Base-by-base conservation (phyloP, 495 filamentous ascomycete genomes). In the Trichoderma asperelloides region DNA sequence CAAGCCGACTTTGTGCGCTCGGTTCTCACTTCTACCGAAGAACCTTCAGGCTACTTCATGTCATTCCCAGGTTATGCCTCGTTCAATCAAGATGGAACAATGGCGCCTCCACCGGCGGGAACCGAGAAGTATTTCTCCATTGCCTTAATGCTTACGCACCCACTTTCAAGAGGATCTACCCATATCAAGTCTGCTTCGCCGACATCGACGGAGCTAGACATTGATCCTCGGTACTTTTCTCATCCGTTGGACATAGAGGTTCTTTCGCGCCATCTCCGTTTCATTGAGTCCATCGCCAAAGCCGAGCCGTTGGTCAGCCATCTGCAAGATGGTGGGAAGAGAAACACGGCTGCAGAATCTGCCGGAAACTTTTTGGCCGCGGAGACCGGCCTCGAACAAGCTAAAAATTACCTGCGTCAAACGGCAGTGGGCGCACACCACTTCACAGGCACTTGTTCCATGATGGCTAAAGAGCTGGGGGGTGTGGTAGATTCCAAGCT, bases 1-100 rank as follows among this genome's bases (percentile, higher is more conserved):
- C 91, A 92, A 77, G 89, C 91, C 75, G 89, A 90, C 66, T 89
- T 88, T 55, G 90, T 91, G 74, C 84, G 83, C 63, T 80, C 87
- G 60, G 85, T 87, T 76, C 86, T 83, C 55, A 74, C 75, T 3
- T 81, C 89, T 15, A 78, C 91, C 2, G 88, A 88, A 45, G 90
- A 91, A 70, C 71, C 72, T 12, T 82, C 80, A 16, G 87, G 37
- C 11, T 21, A 25, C n/a, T 69, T 69, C 28, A 55, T 41, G 1
- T 65, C 70, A 0, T 65, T 43, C 23, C 63, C 70, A 12, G 70
- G 70, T 2, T 71, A 23, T 39, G 43, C 45, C 1, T 41, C n/a
- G n/a, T 69, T 57, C 23, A 33, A 30, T 25, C 55, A 3, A 21
- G 60, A 66, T 5, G 68, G 70, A 25, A 27, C 15, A 18, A 45